A percentile compares a stretch with the other conserved stretches of the same genome.
phyloP scores from a whole-genome alignment of 1,284 basidiomycete genomes.

The Sphaerobolus stellatus region DNA sequence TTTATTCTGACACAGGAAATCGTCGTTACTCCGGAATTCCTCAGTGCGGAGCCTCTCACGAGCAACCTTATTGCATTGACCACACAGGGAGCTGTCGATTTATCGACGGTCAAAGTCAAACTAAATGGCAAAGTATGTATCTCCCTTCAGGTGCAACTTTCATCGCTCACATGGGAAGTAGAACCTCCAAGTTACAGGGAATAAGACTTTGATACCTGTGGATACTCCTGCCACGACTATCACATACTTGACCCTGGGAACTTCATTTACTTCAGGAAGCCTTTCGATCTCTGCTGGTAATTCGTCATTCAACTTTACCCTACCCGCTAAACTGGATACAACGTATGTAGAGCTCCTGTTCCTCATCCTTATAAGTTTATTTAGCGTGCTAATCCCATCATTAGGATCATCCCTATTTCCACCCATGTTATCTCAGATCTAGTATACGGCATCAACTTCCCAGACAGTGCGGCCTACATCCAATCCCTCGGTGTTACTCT shows the following conservation, averaged over 20 bases:
- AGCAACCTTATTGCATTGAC: conserved; percentile 48
- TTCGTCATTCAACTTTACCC: conserved; percentile 37
- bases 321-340: conserved; percentile 42
- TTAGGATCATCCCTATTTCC: conserved; percentile 31
- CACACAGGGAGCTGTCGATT: conserved; percentile 43
- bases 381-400: not conserved
- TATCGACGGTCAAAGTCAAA: conserved; percentile 36
- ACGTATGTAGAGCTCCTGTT: conserved; percentile 22
- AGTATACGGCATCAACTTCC: conserved; percentile 54
- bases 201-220: conserved; percentile 38
- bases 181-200: conserved; percentile 34
- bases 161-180: conserved; percentile 15
- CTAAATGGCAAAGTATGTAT: conserved; percentile 34
- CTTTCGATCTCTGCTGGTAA: conserved; percentile 41
- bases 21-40: conserved; percentile 42
- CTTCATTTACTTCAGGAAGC: conserved; percentile 38
- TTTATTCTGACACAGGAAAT: conserved; percentile 40
- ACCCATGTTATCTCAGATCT: conserved; percentile 41
- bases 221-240: conserved; percentile 47
- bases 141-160: not conserved
- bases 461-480: conserved; percentile 44
- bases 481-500: conserved; percentile 46
- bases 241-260: conserved; percentile 44
- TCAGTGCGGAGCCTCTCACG: conserved; percentile 49
- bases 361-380: not conserved